A percentile compares a stretch with the other conserved stretches of the same genome.
These are phyloP conservation scores for Telfairia occidentalis DNA, from an alignment of 331 rosid genomes.

Conservation along the genomic window DNA sequence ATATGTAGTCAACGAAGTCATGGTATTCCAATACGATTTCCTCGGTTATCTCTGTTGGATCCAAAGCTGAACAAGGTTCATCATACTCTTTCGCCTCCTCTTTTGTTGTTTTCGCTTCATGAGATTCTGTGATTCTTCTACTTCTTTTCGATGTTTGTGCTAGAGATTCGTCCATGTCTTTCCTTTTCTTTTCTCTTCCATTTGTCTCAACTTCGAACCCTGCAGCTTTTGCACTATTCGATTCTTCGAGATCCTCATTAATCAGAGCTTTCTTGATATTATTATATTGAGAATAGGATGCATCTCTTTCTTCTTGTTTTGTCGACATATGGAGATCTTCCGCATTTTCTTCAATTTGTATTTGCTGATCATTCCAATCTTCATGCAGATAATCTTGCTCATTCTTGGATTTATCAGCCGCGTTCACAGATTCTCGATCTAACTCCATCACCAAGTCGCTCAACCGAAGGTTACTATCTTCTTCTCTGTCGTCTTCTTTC, in stretches of 20 bases:
- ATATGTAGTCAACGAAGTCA: not conserved
- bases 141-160: not conserved
- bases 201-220: too few relatives aligned
- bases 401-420: too few relatives aligned
- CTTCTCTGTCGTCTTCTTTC: not conserved
- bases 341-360: too few relatives aligned
- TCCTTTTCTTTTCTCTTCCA: too few relatives aligned
- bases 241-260: not conserved
- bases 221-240: too few relatives aligned
- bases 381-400: not conserved
- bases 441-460: not conserved
- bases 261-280: too few relatives aligned
- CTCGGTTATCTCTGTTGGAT: not conserved
- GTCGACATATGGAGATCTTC: too few relatives aligned
- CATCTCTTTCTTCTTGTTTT: too few relatives aligned
- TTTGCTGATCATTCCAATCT: not conserved
- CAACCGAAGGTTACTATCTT: not conserved
- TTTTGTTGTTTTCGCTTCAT: not conserved
- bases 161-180: too few relatives aligned
- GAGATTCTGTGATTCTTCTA: not conserved
- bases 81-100: not conserved
- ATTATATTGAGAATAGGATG: too few relatives aligned
- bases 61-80: not conserved
- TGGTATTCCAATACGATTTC: not conserved
- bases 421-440: not conserved